Evolutionary conservation across 108 stramenopile genomes (phyloP).

Genomic region (Discostella pseudostelligera): DNA sequence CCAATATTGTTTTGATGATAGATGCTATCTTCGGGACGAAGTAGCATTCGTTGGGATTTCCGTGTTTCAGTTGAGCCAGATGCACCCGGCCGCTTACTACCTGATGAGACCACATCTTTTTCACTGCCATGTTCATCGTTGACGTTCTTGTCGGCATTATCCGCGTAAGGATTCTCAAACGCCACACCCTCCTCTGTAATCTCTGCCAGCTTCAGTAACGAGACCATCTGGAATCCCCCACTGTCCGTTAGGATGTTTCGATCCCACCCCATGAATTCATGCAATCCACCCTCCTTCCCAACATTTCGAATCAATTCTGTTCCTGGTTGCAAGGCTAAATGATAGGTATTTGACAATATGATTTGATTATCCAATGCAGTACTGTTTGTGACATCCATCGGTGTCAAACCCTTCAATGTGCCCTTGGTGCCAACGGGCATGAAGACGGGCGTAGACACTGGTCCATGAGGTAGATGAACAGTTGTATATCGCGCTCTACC

Average conservation of each 20-base stretch:
- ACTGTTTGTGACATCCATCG: slow-evolving; percentile 65
- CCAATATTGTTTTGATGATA: slow-evolving; percentile 93
- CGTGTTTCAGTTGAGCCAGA: slow-evolving; percentile 6
- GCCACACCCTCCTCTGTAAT: slow-evolving; percentile 96
- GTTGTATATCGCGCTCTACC: slow-evolving; percentile 74
- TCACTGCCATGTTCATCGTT: slow-evolving; percentile 9
- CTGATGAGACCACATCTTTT: slow-evolving; percentile 5
- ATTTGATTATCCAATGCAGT: slow-evolving; percentile 74
- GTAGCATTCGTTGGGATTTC: slow-evolving; percentile 68
- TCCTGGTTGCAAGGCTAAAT: slow-evolving; percentile 92
- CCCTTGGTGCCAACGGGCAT: slow-evolving; percentile 99
- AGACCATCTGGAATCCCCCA: slow-evolving; percentile 99
- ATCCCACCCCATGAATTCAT: slow-evolving; percentile 88
- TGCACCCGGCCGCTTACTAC: neutral
- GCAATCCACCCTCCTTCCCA: slow-evolving; percentile 78
- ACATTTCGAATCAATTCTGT: slow-evolving; percentile 74
- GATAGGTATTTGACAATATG: slow-evolving; percentile 97
- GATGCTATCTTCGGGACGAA: slow-evolving; percentile 95
- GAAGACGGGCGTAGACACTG: slow-evolving; percentile 93
- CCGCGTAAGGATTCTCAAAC: slow-evolving; percentile 86
- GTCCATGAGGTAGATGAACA: slow-evolving; percentile 74
- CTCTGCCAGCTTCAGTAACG: slow-evolving; percentile 85
- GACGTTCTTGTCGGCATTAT: neutral
- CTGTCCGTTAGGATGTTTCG: slow-evolving; percentile 89
- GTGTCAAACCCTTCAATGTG: slow-evolving; percentile 87